These are phyloP conservation scores for Xanthoconium purpureum DNA, from an alignment of 768 basidiomycete genomes.

Conservation along the genomic window DNA sequence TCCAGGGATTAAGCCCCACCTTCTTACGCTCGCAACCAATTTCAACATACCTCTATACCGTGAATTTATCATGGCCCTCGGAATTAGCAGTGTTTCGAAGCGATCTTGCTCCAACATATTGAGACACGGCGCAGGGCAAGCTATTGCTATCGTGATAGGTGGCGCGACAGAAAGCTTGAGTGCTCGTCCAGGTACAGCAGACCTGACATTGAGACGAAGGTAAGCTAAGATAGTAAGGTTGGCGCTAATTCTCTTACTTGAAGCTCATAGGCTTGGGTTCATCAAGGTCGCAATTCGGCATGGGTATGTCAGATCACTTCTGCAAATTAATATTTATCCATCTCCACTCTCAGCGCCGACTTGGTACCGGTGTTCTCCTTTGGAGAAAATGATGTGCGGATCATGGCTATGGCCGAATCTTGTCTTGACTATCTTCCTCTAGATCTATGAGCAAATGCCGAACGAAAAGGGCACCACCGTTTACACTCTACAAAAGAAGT, in stretches of 20 bases:
- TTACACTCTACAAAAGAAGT: constrained; percentile 83
- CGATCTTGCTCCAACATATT: constrained; percentile 88
- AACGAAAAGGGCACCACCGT: constrained; percentile 90
- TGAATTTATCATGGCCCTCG: constrained; percentile 82
- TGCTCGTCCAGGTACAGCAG: constrained; percentile 96
- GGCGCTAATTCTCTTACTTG: not conserved
- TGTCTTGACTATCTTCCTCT: not conserved
- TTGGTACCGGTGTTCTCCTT: constrained; percentile 98
- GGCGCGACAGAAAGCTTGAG: constrained; percentile 93
- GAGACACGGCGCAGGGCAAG: constrained; percentile 50
- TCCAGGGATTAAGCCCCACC: constrained; percentile 90
- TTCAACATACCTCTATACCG: constrained; percentile 93
- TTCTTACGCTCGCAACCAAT: constrained; percentile 86
- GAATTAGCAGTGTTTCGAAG: constrained; percentile 92
- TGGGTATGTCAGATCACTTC: constrained; percentile 48
- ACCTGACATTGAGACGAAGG: constrained; percentile 75
- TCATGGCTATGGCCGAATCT: not conserved
- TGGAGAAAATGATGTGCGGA: constrained; percentile 92
- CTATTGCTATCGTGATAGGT: constrained; percentile 94
- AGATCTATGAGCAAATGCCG: constrained; percentile 98
- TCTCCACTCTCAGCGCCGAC: constrained; percentile 61
- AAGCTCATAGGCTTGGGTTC: constrained; percentile 69
- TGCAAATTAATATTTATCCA: not conserved
- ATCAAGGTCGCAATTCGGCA: constrained; percentile 92
- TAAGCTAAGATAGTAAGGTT: constrained; percentile 17